These are phyloP conservation scores for Crepidotus variabilis DNA, from an alignment of 768 basidiomycete species.

Conservation along the genomic window DNA sequence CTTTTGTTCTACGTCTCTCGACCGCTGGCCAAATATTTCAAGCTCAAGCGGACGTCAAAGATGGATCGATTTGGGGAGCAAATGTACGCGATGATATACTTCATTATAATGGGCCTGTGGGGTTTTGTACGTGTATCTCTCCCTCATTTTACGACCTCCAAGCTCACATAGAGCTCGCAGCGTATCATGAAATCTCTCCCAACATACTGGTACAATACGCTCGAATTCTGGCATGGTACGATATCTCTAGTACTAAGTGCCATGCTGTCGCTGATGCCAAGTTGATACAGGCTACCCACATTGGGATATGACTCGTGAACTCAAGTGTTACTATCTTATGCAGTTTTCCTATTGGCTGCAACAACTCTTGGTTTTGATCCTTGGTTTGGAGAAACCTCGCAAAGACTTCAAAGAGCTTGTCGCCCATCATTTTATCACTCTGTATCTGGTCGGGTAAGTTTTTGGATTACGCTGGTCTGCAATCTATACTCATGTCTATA, in stretches of 20 bases:
- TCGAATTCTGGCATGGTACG: slow-evolving; percentile 80
- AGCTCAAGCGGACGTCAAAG: slow-evolving; percentile 64
- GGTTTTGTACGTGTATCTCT: slow-evolving; percentile 62
- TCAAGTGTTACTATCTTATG: slow-evolving; percentile 93
- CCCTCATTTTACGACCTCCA: neutral
- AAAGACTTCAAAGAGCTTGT: slow-evolving; percentile 88
- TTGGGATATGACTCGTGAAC: slow-evolving; percentile 78
- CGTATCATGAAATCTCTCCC: slow-evolving; percentile 79
- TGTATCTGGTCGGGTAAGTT: slow-evolving; percentile 85
- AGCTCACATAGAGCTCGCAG: slow-evolving; percentile 32
- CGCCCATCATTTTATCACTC: slow-evolving; percentile 87
- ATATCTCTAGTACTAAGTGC: slow-evolving; percentile 8
- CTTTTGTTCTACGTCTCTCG: slow-evolving; percentile 61
- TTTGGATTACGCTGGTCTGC: neutral
- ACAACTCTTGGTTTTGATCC: slow-evolving; percentile 80
- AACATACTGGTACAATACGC: slow-evolving; percentile 82
- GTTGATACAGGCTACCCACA: slow-evolving; percentile 70
- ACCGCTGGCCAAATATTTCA: slow-evolving; percentile 67
- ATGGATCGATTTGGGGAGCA: slow-evolving; percentile 89
- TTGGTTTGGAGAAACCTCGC: slow-evolving; percentile 90
- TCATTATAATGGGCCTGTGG: slow-evolving; percentile 61
- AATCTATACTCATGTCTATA: neutral
- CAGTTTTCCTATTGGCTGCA: slow-evolving; percentile 95
- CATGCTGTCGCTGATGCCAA: neutral
- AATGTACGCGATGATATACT: slow-evolving; percentile 84